These are phyloP conservation scores for Macroventuria anomochaeta DNA, from an alignment of 2,329 filamentous ascomycete species.

Conservation along the genomic window DNA sequence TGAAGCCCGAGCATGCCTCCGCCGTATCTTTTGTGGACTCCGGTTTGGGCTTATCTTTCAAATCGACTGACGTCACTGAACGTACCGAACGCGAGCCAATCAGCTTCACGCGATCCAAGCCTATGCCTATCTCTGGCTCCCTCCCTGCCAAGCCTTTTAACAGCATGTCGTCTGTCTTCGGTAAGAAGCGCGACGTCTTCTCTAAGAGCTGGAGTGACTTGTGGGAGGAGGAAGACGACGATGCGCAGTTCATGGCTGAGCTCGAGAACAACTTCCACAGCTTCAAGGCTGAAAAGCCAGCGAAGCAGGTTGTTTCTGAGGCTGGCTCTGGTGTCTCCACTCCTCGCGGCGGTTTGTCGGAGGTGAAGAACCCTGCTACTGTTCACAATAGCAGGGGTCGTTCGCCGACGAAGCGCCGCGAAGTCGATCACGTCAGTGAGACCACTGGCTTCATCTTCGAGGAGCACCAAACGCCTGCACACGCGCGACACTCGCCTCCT, in stretches of 20 bases:
- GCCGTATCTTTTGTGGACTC: constrained; percentile 86
- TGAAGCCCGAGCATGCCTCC: constrained; percentile 77
- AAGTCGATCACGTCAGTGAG: constrained; percentile 68
- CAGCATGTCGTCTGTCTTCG: constrained; percentile 81
- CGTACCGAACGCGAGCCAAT: constrained; percentile 53
- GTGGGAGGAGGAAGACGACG: constrained; percentile 95
- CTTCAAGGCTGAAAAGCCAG: constrained; percentile 38
- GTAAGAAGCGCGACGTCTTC: constrained; percentile 75
- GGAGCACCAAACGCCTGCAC: constrained; percentile 56
- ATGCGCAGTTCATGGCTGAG: constrained; percentile 61
- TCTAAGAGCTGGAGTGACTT: constrained; percentile 99
- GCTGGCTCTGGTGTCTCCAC: constrained; percentile 55
- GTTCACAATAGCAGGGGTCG: constrained; percentile 57
- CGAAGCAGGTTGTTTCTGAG: constrained; percentile 49
- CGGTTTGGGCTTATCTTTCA: constrained; percentile 79
- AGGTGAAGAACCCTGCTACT: constrained; percentile 61
- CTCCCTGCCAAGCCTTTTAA: constrained; percentile 71
- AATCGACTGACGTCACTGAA: constrained; percentile 59
- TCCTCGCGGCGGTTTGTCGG: constrained; percentile 60
- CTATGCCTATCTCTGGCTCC: constrained; percentile 79
- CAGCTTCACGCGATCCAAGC: constrained; percentile 66
- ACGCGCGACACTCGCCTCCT: constrained; percentile 67
- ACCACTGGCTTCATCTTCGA: constrained; percentile 77
- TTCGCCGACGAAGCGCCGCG: constrained; percentile 48
- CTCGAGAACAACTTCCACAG: constrained; percentile 65